phyloP scores from a whole-genome alignment of 805 yeast genomes.

The Saturnispora kantuleensis region DNA sequence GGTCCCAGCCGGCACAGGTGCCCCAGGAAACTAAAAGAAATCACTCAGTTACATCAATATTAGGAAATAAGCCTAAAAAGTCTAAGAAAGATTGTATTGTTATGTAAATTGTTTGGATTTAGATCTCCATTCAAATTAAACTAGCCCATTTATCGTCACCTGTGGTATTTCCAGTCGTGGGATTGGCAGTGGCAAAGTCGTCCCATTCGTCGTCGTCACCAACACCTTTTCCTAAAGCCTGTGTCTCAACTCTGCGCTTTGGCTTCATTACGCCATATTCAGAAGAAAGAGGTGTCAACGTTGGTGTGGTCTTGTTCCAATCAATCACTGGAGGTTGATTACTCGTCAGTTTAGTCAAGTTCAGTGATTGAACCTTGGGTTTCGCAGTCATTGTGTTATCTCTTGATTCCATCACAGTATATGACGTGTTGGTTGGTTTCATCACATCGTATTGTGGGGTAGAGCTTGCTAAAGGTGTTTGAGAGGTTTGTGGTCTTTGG shows the following conservation, averaged over 20 bases:
- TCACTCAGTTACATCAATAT: not conserved
- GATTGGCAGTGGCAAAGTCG: conserved; percentile 9
- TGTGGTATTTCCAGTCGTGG: no score
- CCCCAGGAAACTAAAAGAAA: not conserved
- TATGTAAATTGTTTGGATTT: not conserved
- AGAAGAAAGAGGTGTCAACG: not conserved
- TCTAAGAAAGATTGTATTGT: conserved; percentile 2
- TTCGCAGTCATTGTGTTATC: not conserved
- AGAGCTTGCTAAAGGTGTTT: no score
- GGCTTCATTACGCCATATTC: conserved; percentile 9
- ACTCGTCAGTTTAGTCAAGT: not conserved
- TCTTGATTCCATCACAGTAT: not conserved
- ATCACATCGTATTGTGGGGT: no score
- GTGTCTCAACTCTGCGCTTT: not conserved
- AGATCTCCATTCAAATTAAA: conserved; percentile 7
- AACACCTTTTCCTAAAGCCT: not conserved
- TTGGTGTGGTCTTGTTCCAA: conserved; percentile 3
- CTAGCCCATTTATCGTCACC: conserved; percentile 10
- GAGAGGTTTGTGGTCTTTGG: no score
- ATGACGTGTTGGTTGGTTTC: not conserved
- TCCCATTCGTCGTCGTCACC: conserved; percentile 12
- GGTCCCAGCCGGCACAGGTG: not conserved
- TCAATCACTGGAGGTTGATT: conserved; percentile 5
- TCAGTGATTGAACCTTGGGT: not conserved
- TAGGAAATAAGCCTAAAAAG: not conserved